These are phyloP conservation scores for Penicillium aurantiogriseum DNA, from an alignment of 2,329 filamentous ascomycete species.

Conservation along the genomic window DNA sequence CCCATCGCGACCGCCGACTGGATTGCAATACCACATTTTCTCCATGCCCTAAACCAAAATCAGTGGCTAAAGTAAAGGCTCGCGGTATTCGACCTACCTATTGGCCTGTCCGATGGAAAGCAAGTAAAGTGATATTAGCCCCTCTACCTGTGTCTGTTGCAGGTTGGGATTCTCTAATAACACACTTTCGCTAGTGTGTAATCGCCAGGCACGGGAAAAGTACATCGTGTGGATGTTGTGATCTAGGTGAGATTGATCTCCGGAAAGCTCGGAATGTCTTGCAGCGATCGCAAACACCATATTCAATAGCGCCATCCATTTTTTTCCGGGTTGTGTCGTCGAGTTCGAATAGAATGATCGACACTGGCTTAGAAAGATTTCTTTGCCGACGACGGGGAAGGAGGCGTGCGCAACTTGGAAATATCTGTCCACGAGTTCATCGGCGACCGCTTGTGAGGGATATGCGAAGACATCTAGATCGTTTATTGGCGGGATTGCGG, in stretches of 20 bases:
- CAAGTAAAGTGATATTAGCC: conserved; percentile 43
- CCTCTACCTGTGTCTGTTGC: conserved; percentile 46
- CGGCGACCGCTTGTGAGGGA: conserved; percentile 37
- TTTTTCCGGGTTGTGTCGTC: conserved; percentile 35
- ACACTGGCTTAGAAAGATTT: conserved; percentile 41
- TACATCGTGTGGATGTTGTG: conserved; percentile 39
- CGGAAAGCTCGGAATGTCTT: conserved; percentile 35
- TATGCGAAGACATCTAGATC: conserved; percentile 38
- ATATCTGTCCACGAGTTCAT: conserved; percentile 43
- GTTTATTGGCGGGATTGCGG: conserved; percentile 33
- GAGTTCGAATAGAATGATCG: conserved; percentile 36
- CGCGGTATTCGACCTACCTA: conserved; percentile 26
- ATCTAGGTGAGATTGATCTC: conserved; percentile 24
- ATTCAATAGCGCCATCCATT: conserved; percentile 46
- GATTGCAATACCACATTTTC: conserved; percentile 9
- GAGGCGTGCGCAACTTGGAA: conserved; percentile 42
- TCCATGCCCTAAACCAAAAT: conserved; percentile 5
- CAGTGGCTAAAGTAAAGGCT: not conserved
- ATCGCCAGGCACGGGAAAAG: conserved; percentile 44
- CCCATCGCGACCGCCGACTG: conserved; percentile 8
- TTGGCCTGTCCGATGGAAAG: conserved; percentile 43
- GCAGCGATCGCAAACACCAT: conserved; percentile 46
- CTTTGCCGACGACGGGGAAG: conserved; percentile 45
- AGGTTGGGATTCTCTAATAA: conserved; percentile 44
- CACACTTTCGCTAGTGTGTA: conserved; percentile 37